A percentile compares a stretch with the other conserved stretches of the same genome.
Conservation (phyloP, 2,329 filamentous ascomycete genomes). For the Stemphylium lycopersici region DNA sequence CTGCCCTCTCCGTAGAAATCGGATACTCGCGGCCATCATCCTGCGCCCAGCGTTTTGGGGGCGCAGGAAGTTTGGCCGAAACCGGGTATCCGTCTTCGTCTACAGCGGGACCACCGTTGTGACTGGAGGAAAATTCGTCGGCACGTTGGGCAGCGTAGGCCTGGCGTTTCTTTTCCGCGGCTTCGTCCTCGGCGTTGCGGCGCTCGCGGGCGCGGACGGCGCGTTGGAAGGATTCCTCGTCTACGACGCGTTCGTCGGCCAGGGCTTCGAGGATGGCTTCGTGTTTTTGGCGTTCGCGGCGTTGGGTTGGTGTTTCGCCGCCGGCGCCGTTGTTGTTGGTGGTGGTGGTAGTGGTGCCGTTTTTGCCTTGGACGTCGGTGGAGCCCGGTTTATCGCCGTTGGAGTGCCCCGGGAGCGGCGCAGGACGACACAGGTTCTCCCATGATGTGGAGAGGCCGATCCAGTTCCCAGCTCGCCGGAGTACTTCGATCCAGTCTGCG, state of each 20-base stretch:
- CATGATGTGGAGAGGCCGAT: conserved; percentile 68
- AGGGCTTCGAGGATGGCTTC: conserved; percentile 72
- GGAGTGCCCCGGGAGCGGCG: conserved; percentile 48
- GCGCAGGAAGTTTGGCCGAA: conserved; percentile 8
- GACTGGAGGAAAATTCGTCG: background rate
- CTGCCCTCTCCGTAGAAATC: conserved; percentile 72
- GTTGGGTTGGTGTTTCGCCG: conserved; percentile 59
- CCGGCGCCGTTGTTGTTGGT: background rate
- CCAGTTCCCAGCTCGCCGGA: conserved; percentile 72
- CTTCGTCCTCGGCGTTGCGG: conserved; percentile 63
- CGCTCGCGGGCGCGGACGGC: conserved; percentile 67
- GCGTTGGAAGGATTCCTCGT: conserved; percentile 69
- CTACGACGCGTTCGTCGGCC: conserved; percentile 70
- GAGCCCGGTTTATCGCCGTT: background rate
- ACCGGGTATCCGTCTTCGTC: conserved; percentile 2
- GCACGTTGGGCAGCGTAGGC: background rate
- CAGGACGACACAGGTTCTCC: conserved; percentile 70
- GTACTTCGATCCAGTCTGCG: conserved; percentile 79
- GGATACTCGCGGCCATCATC: conserved; percentile 73
- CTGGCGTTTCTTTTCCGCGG: conserved; percentile 39
- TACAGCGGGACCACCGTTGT: background rate
- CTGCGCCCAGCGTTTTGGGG: conserved; percentile 65
- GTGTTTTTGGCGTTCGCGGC: conserved; percentile 65
- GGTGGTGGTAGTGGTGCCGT: conserved; percentile 1
- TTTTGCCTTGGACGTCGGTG: background rate